Evolutionary conservation across 2,329 filamentous ascomycete genomes (phyloP), one percentile per base, ranked within the genome.

Genomic region (Penicillium concentricum): DNA sequence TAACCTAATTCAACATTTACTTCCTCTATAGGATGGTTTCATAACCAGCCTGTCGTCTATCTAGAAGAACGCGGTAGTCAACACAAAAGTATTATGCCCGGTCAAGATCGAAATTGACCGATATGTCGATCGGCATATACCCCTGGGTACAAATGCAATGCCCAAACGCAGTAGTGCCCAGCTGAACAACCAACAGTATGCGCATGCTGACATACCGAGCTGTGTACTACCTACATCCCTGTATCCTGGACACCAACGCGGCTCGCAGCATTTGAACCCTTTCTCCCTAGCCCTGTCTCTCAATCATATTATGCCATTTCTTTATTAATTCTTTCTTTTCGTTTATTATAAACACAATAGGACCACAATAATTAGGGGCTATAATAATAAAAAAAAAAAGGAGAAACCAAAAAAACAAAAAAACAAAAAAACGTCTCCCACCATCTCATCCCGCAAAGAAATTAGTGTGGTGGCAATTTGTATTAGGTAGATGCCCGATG

Each of bases 81-180:
- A 50, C 30, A 42, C 37, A 54, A 24, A 35, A 37, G 39, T 34
- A 32, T 26, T 18, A 44, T 10, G 26, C 34, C 12, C 20, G 24
- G 34, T n/a, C 34, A n/a, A 10, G 18, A 51, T 51, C 9, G 1
- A 37, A 51, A 56, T 39, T 3, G 13, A 34, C 39, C 16, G 5
- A 45, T 51, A 41, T 15, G 39, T 32, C 24, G 35, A 56, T 45
- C 41, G 20, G 39, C 34, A 45, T 39, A 45, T 34, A 44, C 32
- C 34, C 42, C 43, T 48, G 16, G 35, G 18, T 28, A 18, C 30
- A 51, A 37, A 51, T 44, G 47, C 53, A 44, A 38, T 46, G 20
- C 48, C 47, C 41, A 39, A 39, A 51, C 34, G 47, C 47, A 56
- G 18, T 32, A 15, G 30, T 56, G 41, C 47, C 54, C 46, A 56